Evolutionary conservation across 1,284 basidiomycete genomes (phyloP).

Genomic region (Leccinum pachyderme): DNA sequence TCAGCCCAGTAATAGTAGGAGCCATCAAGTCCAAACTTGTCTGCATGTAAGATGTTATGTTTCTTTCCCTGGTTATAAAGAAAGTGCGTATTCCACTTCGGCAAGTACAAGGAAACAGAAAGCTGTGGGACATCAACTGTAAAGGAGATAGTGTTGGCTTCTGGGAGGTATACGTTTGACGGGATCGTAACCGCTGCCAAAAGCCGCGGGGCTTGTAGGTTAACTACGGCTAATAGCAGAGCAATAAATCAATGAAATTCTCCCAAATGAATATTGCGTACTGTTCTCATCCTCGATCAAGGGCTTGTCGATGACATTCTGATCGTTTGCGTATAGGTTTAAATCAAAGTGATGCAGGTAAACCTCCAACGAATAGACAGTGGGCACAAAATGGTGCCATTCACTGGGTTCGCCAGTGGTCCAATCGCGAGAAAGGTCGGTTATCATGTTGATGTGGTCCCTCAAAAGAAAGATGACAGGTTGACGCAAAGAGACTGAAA

Average conservation of each 20-base stretch:
- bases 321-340: conserved; percentile 88
- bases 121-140: conserved; percentile 60
- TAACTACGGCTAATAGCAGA: conserved; percentile 61
- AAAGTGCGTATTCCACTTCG: conserved; percentile 85
- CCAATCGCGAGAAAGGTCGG: conserved; percentile 90
- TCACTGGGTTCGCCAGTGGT: conserved; percentile 74
- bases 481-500: conserved; percentile 66
- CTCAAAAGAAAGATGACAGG: conserved; percentile 78
- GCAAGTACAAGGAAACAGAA: conserved; percentile 62
- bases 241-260: conserved; percentile 8
- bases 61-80: conserved; percentile 61
- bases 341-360: conserved; percentile 74
- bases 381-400: conserved; percentile 82
- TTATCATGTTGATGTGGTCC: conserved; percentile 91
- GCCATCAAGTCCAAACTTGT: conserved; percentile 58
- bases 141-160: conserved; percentile 69
- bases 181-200: conserved; percentile 57
- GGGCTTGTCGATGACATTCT: conserved; percentile 92
- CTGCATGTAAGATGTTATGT: conserved; percentile 60
- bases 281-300: conserved; percentile 78
- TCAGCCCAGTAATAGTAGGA: conserved; percentile 75
- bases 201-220: conserved; percentile 59
- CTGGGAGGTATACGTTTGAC: conserved; percentile 71
- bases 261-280: conserved; percentile 12
- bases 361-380: conserved; percentile 69